Evolutionary conservation across 139 green algal species (phyloP).

Genomic region (Dunaliella sp.): DNA sequence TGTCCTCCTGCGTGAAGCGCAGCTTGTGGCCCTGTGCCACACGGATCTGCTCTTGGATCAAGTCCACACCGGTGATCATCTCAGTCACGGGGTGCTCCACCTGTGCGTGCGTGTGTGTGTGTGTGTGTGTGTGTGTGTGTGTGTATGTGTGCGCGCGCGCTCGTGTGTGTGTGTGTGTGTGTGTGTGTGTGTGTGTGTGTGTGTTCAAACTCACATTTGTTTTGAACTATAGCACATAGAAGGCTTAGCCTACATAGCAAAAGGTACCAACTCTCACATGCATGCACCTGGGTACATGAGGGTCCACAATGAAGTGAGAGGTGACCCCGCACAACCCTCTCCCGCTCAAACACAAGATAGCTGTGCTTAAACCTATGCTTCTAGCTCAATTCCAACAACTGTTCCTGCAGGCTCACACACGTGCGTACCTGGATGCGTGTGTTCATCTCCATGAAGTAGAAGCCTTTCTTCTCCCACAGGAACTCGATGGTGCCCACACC

Average conservation of each 20-base stretch:
- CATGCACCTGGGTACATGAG: no score
- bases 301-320: no score
- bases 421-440: conserved; percentile 83
- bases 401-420: neutral
- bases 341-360: neutral
- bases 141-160: no score
- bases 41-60: conserved; percentile 92
- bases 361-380: neutral
- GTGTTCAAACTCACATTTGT: no score
- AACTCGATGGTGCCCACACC: conserved; percentile 93
- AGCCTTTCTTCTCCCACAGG: conserved; percentile 89
- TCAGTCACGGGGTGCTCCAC: conserved; percentile 95
- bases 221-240: no score
- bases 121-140: no score
- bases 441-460: conserved; percentile 99
- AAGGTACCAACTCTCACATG: no score
- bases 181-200: no score
- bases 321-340: no score
- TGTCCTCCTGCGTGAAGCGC: conserved; percentile 82
- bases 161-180: no score
- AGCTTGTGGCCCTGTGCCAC: conserved; percentile 79
- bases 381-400: no score
- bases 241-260: no score
- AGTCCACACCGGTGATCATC: conserved; percentile 91
- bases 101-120: conserved; percentile 51